Conservation (phyloP, 306 rosid species). For the Ormosia semicastrata region DNA sequence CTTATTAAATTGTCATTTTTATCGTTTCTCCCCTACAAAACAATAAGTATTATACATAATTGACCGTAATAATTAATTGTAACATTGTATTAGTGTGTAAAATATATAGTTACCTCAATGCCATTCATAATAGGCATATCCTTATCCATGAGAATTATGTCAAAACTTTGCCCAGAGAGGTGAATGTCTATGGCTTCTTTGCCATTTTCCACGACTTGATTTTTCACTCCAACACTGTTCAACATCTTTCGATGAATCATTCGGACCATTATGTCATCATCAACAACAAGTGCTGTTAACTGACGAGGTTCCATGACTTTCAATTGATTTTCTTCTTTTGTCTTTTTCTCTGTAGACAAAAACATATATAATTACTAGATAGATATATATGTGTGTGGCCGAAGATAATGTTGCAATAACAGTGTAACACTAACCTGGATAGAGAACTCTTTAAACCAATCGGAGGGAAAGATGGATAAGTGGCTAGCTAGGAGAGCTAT, state of each 20-base stretch:
- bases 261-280: constrained; percentile 47
- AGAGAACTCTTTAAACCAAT: background rate
- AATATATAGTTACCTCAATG: constrained; percentile 42
- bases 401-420: background rate
- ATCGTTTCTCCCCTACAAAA: background rate
- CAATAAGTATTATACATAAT: background rate
- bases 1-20: background rate
- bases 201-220: constrained; percentile 51
- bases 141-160: constrained; percentile 72
- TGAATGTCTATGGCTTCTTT: constrained; percentile 71
- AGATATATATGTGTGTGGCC: background rate
- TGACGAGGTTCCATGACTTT: background rate
- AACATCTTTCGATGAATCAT: constrained; percentile 46
- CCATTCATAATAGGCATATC: constrained; percentile 84
- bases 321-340: background rate
- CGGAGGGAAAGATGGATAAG: background rate
- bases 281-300: constrained; percentile 65
- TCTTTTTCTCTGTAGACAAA: background rate
- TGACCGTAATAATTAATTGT: background rate
- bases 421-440: background rate
- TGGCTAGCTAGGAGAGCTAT: background rate
- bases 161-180: constrained; percentile 52
- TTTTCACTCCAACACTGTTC: constrained; percentile 46
- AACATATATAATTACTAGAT: background rate
- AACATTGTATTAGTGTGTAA: background rate